Base-by-base conservation (phyloP, 345 rosid genomes). In the Cardiospermum halicacabum region DNA sequence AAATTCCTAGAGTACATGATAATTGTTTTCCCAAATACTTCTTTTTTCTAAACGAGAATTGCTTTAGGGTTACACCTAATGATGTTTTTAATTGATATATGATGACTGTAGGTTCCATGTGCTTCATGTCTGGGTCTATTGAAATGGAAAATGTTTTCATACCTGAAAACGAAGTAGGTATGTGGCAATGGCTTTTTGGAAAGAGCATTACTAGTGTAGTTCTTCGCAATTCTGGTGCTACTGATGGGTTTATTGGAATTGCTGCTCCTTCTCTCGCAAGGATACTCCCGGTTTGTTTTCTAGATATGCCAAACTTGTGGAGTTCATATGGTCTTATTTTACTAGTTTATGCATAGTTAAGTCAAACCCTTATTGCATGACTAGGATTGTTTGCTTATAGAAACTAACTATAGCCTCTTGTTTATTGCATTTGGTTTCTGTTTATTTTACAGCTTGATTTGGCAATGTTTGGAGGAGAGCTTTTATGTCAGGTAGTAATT, bases 151-250 rank as follows among this genome's bases (percentile, higher is more conserved):
- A 95, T 69, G 76, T 85, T 4, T 91, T 75, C 64, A 70, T 89
- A 11, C 96, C 97, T 66, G 97, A 95, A 78, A 89, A 87, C 64
- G 94, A 95, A 80, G 88, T 79, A 21, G 97, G 96, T 31, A 68
- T 89, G 78, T 82, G 93, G 80, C 99, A 91, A 53, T 95, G 99
- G 99, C 76, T 95, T 75, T 82, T 91, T 74, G 97, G 99, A 55
- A 95, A 84, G 85, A 89, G 82, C 42, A 60, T 87, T 64, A 89
- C 89, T 32, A 91, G 92, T 65, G 73, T 95, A 32, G 79, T 75
- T 63, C 73, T 95, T 65, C 79, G 71, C n/a, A 95, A 91, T 73
- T 58, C 87, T 10, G 96, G 96, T 50, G 58, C 80, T 26, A 74
- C 11, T 51, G 96, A 89, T 74, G 99, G 96, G 30, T 95, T 89